Conservation (phyloP, 2,329 filamentous ascomycete genomes). For the Venturia carpophila region DNA sequence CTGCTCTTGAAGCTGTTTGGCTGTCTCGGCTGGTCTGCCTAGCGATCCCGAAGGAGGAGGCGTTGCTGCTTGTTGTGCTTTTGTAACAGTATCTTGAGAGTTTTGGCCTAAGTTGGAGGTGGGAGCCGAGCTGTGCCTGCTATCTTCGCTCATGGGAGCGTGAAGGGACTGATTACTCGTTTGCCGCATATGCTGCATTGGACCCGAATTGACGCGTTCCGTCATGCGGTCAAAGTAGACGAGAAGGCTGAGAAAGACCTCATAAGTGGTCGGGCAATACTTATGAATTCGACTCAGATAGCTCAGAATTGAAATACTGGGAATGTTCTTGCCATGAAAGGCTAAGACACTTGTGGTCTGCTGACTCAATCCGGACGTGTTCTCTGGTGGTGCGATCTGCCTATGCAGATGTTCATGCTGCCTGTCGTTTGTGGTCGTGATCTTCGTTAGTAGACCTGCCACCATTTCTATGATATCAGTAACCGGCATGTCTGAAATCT, state of each 20-base stretch:
- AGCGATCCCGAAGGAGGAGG: slow-evolving; percentile 43
- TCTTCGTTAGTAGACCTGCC: slow-evolving; percentile 89
- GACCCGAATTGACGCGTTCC: slow-evolving; percentile 79
- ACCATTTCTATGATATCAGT: slow-evolving; percentile 99
- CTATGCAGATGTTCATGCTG: slow-evolving; percentile 89
- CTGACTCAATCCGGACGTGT: slow-evolving; percentile 50
- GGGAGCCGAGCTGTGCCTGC: slow-evolving; percentile 35
- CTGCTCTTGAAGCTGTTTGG: slow-evolving; percentile 17
- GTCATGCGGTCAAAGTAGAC: slow-evolving; percentile 99
- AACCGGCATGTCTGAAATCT: slow-evolving; percentile 96
- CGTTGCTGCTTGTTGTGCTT: slow-evolving; percentile 25
- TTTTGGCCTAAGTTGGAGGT: slow-evolving; percentile 20
- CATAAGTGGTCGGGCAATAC: slow-evolving; percentile 97
- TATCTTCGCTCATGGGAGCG: slow-evolving; percentile 39
- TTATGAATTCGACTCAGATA: slow-evolving; percentile 96
- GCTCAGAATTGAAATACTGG: slow-evolving; percentile 92
- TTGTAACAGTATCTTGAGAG: slow-evolving; percentile 23
- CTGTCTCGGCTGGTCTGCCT: slow-evolving; percentile 32
- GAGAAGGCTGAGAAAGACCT: slow-evolving; percentile 89
- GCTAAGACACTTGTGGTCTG: slow-evolving; percentile 73
- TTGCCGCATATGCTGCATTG: slow-evolving; percentile 55
- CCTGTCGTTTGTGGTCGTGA: slow-evolving; percentile 89
- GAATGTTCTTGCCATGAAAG: slow-evolving; percentile 97
- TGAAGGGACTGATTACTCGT: slow-evolving; percentile 42
- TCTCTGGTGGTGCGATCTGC: slow-evolving; percentile 54